Evolutionary conservation across 352 stramenopile genomes (phyloP).

Genomic region (Albugo laibachii): DNA sequence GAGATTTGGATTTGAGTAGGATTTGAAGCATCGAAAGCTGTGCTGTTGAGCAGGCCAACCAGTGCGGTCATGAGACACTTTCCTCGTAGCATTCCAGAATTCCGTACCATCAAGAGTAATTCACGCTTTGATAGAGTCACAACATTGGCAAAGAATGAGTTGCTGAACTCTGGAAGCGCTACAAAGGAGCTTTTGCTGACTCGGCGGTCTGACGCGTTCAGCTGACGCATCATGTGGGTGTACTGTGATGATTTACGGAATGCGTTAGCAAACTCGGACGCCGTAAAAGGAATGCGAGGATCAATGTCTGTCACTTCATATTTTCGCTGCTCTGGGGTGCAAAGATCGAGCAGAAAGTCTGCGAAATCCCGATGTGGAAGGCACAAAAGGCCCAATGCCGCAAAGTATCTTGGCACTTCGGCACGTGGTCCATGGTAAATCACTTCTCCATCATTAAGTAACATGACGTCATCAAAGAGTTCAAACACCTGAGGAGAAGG

Average conservation of each 20-base stretch:
- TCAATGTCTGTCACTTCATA: slow-evolving; percentile 11
- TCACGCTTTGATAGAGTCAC: not conserved
- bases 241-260: not conserved
- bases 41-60: slow-evolving; percentile 6
- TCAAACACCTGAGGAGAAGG: slow-evolving; percentile 75
- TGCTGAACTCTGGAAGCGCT: not conserved
- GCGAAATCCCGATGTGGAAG: slow-evolving; percentile 26
- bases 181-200: too few relatives aligned
- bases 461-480: slow-evolving; percentile 80
- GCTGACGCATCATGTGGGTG: not conserved
- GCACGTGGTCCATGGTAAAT: slow-evolving; percentile 46
- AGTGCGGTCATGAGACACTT: slow-evolving; percentile 4
- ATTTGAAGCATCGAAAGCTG: slow-evolving; percentile 5
- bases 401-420: slow-evolving; percentile 22
- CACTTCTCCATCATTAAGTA: slow-evolving; percentile 78
- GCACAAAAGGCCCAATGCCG: slow-evolving; percentile 22
- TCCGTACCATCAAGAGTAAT: slow-evolving; percentile 1
- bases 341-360: slow-evolving; percentile 31
- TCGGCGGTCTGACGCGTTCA: not conserved
- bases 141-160: not conserved
- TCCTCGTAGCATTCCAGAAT: slow-evolving; percentile 4
- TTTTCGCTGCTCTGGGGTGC: slow-evolving; percentile 24
- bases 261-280: not conserved
- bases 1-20: slow-evolving; percentile 1
- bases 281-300: not conserved